Evolutionary conservation across 306 rosid species (phyloP).

Genomic region (Fagus sylvatica): DNA sequence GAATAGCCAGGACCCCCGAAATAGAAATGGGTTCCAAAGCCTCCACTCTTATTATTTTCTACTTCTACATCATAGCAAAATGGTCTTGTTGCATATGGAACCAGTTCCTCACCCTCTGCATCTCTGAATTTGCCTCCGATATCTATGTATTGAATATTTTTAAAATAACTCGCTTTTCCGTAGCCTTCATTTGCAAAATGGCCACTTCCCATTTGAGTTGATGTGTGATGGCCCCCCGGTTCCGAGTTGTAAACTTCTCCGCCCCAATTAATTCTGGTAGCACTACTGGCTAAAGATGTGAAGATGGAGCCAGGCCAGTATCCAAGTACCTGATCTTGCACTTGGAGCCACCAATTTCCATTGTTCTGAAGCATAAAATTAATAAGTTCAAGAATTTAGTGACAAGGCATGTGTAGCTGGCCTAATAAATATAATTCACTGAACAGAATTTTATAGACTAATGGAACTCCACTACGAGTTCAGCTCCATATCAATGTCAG

Average conservation of each 20-base stretch:
- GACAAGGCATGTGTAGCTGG: neutral
- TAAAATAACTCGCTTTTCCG: constrained; percentile 21
- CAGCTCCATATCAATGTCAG: no score
- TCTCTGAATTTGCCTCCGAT: neutral
- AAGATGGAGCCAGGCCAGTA: constrained; percentile 31
- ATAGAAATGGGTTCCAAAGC: constrained; percentile 7
- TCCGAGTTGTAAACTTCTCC: constrained; percentile 18
- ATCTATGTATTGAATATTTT: constrained; percentile 7
- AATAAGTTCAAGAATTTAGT: neutral
- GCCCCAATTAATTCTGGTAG: neutral
- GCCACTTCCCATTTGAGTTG: constrained; percentile 38
- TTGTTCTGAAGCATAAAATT: neutral
- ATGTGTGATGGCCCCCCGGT: constrained; percentile 4
- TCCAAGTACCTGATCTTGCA: constrained; percentile 5
- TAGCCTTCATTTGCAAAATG: constrained; percentile 18
- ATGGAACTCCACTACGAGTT: no score
- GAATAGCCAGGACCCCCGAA: constrained; percentile 32
- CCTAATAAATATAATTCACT: no score
- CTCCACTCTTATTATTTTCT: neutral
- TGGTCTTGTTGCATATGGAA: neutral
- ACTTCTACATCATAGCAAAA: constrained; percentile 12
- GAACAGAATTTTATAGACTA: no score
- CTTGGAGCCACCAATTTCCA: constrained; percentile 33
- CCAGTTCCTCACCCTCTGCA: neutral
- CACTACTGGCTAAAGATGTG: neutral